These are phyloP conservation scores for Macrolepiota dolichaula DNA, from an alignment of 768 basidiomycete species.

Conservation along the genomic window DNA sequence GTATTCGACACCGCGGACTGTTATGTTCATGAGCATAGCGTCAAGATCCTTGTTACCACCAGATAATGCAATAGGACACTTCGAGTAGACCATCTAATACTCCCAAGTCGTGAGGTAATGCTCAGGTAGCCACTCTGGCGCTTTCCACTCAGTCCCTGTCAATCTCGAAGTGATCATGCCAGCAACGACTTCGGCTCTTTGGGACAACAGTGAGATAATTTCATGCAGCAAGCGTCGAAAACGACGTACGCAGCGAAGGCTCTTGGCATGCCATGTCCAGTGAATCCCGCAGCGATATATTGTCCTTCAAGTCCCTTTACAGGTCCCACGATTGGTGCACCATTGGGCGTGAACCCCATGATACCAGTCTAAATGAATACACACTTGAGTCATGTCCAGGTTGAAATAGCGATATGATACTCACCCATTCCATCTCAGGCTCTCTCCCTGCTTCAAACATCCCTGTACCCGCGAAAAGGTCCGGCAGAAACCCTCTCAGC, in stretches of 20 bases:
- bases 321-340: constrained; percentile 63
- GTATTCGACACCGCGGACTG: too few species aligned
- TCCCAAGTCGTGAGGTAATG: constrained; percentile 38
- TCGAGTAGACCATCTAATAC: background rate
- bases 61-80: too few species aligned
- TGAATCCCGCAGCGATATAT: constrained; percentile 69
- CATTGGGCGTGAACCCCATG: constrained; percentile 65
- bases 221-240: background rate
- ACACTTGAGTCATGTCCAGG: background rate
- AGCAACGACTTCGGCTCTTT: constrained; percentile 59
- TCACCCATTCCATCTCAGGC: constrained; percentile 82
- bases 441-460: constrained; percentile 44
- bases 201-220: background rate
- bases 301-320: constrained; percentile 44
- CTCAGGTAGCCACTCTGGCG: constrained; percentile 63
- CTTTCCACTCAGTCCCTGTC: constrained; percentile 37
- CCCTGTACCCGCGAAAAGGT: constrained; percentile 42
- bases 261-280: constrained; percentile 81
- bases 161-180: constrained; percentile 56
- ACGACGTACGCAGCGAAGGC: constrained; percentile 63
- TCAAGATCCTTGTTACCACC: too few species aligned
- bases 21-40: too few species aligned
- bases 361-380: constrained; percentile 65
- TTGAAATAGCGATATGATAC: constrained; percentile 17
- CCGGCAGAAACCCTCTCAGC: constrained; percentile 59